Conservation (phyloP, 2,329 filamentous ascomycete species). For the Stemphylium lycopersici region DNA sequence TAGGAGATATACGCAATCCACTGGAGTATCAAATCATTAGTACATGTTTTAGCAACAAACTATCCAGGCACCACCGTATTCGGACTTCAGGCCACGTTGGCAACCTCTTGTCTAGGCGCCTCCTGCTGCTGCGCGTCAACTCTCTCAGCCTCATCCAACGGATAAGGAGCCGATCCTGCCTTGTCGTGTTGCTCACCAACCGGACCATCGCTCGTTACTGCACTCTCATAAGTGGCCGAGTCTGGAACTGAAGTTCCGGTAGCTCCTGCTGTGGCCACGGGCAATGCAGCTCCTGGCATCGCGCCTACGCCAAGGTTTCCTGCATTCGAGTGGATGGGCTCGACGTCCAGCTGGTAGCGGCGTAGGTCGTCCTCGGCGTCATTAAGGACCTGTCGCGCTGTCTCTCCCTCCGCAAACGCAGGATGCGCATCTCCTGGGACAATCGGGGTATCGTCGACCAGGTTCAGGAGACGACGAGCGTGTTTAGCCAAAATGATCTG, state of each 20-base stretch:
- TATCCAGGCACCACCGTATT: not conserved
- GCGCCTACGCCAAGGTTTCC: constrained; percentile 57
- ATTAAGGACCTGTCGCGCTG: constrained; percentile 84
- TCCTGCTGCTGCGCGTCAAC: constrained; percentile 27
- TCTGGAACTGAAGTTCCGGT: constrained; percentile 10
- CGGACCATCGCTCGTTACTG: constrained; percentile 26
- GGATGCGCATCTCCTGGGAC: constrained; percentile 80
- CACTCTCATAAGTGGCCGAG: constrained; percentile 9
- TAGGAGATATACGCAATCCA: not conserved
- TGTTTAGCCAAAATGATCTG: constrained; percentile 93
- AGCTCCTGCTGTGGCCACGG: not conserved
- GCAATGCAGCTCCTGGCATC: constrained; percentile 44
- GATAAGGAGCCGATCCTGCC: constrained; percentile 36
- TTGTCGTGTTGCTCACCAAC: constrained; percentile 32
- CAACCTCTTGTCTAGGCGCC: constrained; percentile 9
- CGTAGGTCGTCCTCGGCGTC: constrained; percentile 90
- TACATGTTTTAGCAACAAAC: constrained; percentile 13
- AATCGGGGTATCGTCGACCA: constrained; percentile 88
- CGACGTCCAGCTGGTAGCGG: constrained; percentile 68
- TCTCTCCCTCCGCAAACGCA: constrained; percentile 68
- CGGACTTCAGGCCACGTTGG: constrained; percentile 15
- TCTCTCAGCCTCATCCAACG: constrained; percentile 39
- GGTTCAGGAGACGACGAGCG: constrained; percentile 79
- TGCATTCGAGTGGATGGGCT: constrained; percentile 60
- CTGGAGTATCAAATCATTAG: constrained; percentile 21